Percentiles rank a stretch among this genome's conserved stretches.
These are phyloP conservation scores for Thermomyces lanuginosus DNA, from an alignment of 2,329 filamentous ascomycete species.

Conservation along the genomic window DNA sequence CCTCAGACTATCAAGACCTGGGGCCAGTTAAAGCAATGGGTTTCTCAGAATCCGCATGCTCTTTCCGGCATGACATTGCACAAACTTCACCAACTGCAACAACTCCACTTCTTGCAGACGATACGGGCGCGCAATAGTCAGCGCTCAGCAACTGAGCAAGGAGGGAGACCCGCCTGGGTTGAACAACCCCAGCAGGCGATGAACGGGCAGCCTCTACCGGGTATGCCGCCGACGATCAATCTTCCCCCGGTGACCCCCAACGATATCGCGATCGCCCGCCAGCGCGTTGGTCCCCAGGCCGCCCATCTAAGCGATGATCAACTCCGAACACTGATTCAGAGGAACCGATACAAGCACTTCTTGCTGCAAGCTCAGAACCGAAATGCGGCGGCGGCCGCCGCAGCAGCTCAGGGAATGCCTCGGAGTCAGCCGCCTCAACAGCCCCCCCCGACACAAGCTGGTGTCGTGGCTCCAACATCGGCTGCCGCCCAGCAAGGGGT, in stretches of 20 bases:
- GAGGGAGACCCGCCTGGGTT: slow-evolving; percentile 12
- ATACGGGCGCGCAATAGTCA: no score
- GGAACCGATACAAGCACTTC: slow-evolving; percentile 21
- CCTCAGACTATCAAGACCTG: slow-evolving; percentile 39
- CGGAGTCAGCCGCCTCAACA: slow-evolving; percentile 13
- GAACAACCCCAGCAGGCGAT: slow-evolving; percentile 15
- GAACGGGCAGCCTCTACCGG: slow-evolving; percentile 13
- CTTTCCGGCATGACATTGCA: slow-evolving; percentile 25
- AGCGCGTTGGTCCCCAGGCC: slow-evolving; percentile 18
- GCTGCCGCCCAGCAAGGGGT: no score
- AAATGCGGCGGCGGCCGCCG: slow-evolving; percentile 4
- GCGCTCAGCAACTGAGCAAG: slow-evolving; percentile 11
- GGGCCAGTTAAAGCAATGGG: slow-evolving; percentile 41
- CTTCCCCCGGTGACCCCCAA: slow-evolving; percentile 18
- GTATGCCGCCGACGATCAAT: slow-evolving; percentile 8
- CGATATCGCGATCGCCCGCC: slow-evolving; percentile 22
- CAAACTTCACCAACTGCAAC: slow-evolving; percentile 27
- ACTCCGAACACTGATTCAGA: slow-evolving; percentile 21
- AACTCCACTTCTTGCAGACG: slow-evolving; percentile 29
- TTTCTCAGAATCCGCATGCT: slow-evolving; percentile 29
- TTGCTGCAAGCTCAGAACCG: slow-evolving; percentile 18
- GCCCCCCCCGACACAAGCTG: slow-evolving; percentile 11
- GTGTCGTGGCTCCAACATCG: no score
- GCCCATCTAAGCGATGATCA: slow-evolving; percentile 27
- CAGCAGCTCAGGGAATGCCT: slow-evolving; percentile 10